These are phyloP conservation scores for Syzygium jambos DNA, from an alignment of 345 rosid species.

Conservation along the genomic window DNA sequence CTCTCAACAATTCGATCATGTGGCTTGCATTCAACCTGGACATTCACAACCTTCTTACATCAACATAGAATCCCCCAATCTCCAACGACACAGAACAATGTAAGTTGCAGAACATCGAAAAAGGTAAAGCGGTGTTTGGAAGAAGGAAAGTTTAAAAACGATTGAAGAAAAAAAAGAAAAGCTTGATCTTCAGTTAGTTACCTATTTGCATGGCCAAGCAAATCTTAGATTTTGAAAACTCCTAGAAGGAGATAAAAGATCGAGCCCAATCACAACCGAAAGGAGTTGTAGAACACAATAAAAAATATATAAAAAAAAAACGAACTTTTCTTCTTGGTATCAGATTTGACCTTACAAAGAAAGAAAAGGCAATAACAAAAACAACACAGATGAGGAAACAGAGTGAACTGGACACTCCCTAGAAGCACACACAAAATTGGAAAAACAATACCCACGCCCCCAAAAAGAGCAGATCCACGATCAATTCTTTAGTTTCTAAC, in stretches of 20 bases:
- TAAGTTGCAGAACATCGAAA: background rate
- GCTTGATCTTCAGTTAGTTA: background rate
- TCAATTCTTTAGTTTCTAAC: background rate
- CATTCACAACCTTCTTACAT: background rate
- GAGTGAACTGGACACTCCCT: background rate
- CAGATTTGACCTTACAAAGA: background rate
- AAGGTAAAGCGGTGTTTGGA: background rate
- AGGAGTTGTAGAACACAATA: background rate
- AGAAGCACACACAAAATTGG: background rate
- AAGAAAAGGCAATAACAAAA: background rate
- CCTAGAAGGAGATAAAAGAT: background rate
- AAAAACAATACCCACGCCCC: background rate
- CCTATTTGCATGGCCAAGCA: background rate
- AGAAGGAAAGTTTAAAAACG: background rate
- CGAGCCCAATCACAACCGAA: background rate
- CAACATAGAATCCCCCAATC: background rate
- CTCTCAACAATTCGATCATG: slow-evolving; percentile 71
- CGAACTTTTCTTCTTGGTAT: background rate
- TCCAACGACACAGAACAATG: background rate
- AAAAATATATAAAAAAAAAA: background rate
- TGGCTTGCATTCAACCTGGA: slow-evolving; percentile 51
- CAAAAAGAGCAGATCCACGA: background rate
- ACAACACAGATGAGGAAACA: background rate
- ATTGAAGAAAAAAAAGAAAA: background rate
- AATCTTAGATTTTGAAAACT: background rate